Conservation (phyloP, 2,329 filamentous ascomycete species). For the Paraconiothyrium sp. region DNA sequence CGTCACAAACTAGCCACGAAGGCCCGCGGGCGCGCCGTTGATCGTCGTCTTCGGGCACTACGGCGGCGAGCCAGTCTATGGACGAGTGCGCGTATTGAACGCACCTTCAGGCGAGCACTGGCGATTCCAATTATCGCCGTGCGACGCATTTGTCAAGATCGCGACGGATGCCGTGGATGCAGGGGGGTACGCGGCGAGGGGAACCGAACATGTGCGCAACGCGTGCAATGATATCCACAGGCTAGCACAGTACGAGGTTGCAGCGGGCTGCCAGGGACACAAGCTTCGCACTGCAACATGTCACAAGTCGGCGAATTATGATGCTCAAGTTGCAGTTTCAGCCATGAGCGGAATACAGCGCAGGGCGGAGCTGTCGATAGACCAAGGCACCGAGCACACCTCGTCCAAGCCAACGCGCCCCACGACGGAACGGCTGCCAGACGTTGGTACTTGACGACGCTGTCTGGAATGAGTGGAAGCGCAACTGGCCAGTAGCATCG, state of each 20-base stretch:
- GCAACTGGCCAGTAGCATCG: slow-evolving; percentile 21
- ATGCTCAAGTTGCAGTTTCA: slow-evolving; percentile 20
- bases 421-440: slow-evolving; percentile 14
- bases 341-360: slow-evolving; percentile 32
- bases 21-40: slow-evolving; percentile 30
- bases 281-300: slow-evolving; percentile 19
- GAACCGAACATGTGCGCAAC: slow-evolving; percentile 4
- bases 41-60: slow-evolving; percentile 23
- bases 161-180: slow-evolving; percentile 15
- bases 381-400: not conserved
- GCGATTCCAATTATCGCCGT: slow-evolving; percentile 33
- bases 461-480: slow-evolving; percentile 2
- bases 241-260: slow-evolving; percentile 29
- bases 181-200: slow-evolving; percentile 23
- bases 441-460: slow-evolving; percentile 15
- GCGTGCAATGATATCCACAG: not conserved
- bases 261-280: slow-evolving; percentile 24
- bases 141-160: slow-evolving; percentile 27
- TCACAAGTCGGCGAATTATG: slow-evolving; percentile 22
- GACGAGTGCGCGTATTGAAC: not conserved
- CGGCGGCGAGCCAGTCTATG: slow-evolving; percentile 6
- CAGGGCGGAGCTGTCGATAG: slow-evolving; percentile 31
- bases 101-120: not conserved
- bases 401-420: not conserved
- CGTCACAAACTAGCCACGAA: slow-evolving; percentile 25